Evolutionary conservation across 2,329 filamentous ascomycete genomes (phyloP).

Genomic region (Ophiostoma populinum): DNA sequence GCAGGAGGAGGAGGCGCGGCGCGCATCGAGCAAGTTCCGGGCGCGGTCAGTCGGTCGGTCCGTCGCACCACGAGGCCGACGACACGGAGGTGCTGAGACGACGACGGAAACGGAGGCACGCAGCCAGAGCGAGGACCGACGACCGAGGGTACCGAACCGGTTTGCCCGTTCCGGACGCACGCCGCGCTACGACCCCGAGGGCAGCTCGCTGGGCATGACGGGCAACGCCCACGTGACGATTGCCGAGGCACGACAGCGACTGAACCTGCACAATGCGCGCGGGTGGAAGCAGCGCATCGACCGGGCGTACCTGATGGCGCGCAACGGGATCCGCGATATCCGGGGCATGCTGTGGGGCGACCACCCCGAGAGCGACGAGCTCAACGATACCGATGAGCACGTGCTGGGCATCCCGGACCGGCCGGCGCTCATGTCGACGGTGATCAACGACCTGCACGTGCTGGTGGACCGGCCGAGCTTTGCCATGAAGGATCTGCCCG

Average conservation of each 20-base stretch:
- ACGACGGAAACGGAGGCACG: too few relatives aligned
- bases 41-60: too few relatives aligned
- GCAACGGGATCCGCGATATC: conserved; percentile 59
- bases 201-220: conserved; percentile 48
- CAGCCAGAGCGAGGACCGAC: conserved; percentile 35
- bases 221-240: conserved; percentile 55
- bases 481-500: conserved; percentile 60
- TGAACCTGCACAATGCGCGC: conserved; percentile 68
- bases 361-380: conserved; percentile 64
- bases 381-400: conserved; percentile 58
- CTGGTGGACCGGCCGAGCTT: conserved; percentile 87
- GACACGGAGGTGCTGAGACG: too few relatives aligned
- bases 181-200: conserved; percentile 66
- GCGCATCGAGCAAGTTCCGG: conserved; percentile 33
- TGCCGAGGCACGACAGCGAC: conserved; percentile 55
- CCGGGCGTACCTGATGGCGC: conserved; percentile 50
- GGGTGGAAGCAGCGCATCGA: conserved; percentile 91
- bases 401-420: conserved; percentile 74
- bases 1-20: conserved; percentile 48
- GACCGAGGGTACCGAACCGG: conserved; percentile 15
- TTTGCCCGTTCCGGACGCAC: conserved; percentile 23
- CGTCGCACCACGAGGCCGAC: conserved; percentile 23
- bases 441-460: conserved; percentile 73
- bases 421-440: conserved; percentile 63
- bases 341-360: conserved; percentile 66